These are phyloP conservation scores for Opeltia flavorubescens DNA, from an alignment of 495 filamentous ascomycete species.

Conservation along the genomic window DNA sequence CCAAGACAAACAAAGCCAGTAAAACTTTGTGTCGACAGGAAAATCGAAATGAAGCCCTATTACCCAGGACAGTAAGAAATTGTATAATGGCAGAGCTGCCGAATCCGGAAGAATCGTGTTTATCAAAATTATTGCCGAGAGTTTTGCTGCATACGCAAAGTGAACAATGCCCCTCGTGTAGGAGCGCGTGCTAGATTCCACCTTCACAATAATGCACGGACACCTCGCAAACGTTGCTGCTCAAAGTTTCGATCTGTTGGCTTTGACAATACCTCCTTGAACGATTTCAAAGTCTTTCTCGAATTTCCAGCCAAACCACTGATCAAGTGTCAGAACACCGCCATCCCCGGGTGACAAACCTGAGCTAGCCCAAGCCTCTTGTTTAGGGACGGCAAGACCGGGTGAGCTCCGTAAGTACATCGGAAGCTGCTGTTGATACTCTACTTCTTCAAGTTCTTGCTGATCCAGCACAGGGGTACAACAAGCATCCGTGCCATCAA, in stretches of 20 bases:
- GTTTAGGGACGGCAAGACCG: conserved; percentile 36
- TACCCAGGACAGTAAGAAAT: too few relatives aligned
- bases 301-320: conserved; percentile 68
- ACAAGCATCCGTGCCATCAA: conserved; percentile 84
- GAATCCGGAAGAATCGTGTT: too few relatives aligned
- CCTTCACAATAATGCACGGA: too few relatives aligned
- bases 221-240: too few relatives aligned
- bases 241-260: conserved; percentile 37
- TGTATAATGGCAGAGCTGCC: too few relatives aligned
- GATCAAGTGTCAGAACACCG: conserved; percentile 50
- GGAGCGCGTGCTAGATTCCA: too few relatives aligned
- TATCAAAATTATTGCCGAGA: too few relatives aligned
- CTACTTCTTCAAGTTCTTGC: conserved; percentile 49
- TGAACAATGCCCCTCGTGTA: too few relatives aligned
- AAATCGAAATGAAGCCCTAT: too few relatives aligned
- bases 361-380: conserved; percentile 48
- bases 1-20: too few relatives aligned
- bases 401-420: conserved; percentile 59
- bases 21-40: too few relatives aligned
- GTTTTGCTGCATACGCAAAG: too few relatives aligned
- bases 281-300: conserved; percentile 55
- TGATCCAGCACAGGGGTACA: conserved; percentile 74
- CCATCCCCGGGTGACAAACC: conserved; percentile 51
- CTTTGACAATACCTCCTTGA: conserved; percentile 42
- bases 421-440: conserved; percentile 60